Conservation (phyloP, 2,329 filamentous ascomycete species). For the Phoma sp. region DNA sequence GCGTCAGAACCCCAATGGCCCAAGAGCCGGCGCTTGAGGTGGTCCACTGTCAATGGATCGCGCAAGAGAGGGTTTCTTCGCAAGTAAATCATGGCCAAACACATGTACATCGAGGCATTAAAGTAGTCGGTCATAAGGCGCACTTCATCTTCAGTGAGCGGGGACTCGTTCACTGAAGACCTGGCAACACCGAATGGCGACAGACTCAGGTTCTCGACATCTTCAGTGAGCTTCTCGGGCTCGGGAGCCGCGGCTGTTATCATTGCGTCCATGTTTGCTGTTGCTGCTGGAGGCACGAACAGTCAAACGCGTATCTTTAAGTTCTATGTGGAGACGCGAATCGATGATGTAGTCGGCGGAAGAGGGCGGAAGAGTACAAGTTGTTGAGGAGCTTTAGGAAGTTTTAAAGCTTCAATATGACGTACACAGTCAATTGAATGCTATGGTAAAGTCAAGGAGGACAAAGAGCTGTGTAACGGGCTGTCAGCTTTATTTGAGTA, state of each 20-base stretch:
- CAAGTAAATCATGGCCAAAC: slow-evolving; percentile 82
- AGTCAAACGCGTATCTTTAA: slow-evolving; percentile 11
- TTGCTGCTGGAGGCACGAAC: background rate
- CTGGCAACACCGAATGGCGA: slow-evolving; percentile 71
- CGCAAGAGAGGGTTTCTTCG: slow-evolving; percentile 75
- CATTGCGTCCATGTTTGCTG: slow-evolving; percentile 35
- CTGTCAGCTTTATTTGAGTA: slow-evolving; percentile 17
- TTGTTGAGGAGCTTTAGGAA: slow-evolving; percentile 9
- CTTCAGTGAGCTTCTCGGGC: slow-evolving; percentile 35
- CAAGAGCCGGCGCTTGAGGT: slow-evolving; percentile 76
- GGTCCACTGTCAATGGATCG: slow-evolving; percentile 71
- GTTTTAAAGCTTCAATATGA: background rate
- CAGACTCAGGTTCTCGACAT: slow-evolving; percentile 50
- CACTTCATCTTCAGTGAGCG: slow-evolving; percentile 71
- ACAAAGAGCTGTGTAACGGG: slow-evolving; percentile 7
- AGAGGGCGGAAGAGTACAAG: slow-evolving; percentile 8
- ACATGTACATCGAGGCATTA: slow-evolving; percentile 76
- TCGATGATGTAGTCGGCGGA: slow-evolving; percentile 17
- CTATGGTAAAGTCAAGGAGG: slow-evolving; percentile 1
- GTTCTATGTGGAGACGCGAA: slow-evolving; percentile 4
- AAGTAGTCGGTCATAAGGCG: slow-evolving; percentile 76
- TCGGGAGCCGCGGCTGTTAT: slow-evolving; percentile 28
- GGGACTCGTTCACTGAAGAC: slow-evolving; percentile 67
- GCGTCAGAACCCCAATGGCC: slow-evolving; percentile 83
- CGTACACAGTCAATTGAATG: slow-evolving; percentile 1